A percentile compares a stretch with the other conserved stretches of the same genome.
phyloP scores from a whole-genome alignment of 108 stramenopile genomes.

The Fistulifera solaris region DNA sequence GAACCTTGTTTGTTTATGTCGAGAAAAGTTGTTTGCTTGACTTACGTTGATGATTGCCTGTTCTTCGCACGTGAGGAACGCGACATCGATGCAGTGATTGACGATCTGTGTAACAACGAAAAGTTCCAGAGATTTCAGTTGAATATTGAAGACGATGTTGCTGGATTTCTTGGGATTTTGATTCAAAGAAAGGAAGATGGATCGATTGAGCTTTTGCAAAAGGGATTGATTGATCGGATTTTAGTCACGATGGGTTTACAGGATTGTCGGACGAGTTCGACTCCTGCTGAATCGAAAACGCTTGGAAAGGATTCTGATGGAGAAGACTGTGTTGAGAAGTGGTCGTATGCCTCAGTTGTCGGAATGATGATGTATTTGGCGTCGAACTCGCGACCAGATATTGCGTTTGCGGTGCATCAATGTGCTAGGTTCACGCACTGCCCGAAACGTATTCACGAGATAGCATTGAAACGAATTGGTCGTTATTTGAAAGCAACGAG shows the following conservation, averaged over 20 bases:
- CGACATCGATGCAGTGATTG: slow-evolving; percentile 6
- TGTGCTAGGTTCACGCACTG: slow-evolving; percentile 13
- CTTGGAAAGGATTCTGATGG: slow-evolving; percentile 11
- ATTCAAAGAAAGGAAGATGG: background rate
- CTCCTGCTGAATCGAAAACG: slow-evolving; percentile 3
- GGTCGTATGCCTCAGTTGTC: slow-evolving; percentile 25
- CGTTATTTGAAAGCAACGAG: slow-evolving; percentile 11
- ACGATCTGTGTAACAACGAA: slow-evolving; percentile 1
- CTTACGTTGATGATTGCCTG: slow-evolving; percentile 35
- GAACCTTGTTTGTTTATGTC: slow-evolving; percentile 42
- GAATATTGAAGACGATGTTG: slow-evolving; percentile 1
- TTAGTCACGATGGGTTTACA: slow-evolving; percentile 21
- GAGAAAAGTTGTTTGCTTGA: slow-evolving; percentile 14
- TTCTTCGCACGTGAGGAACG: background rate
- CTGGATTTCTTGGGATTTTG: slow-evolving; percentile 4
- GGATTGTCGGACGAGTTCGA: background rate
- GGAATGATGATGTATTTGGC: slow-evolving; percentile 44
- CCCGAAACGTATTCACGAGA: slow-evolving; percentile 11
- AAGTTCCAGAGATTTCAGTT: slow-evolving; percentile 8
- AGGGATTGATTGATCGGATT: slow-evolving; percentile 23
- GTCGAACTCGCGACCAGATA: slow-evolving; percentile 10
- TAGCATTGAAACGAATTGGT: slow-evolving; percentile 11
- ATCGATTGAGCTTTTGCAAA: slow-evolving; percentile 24
- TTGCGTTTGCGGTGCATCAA: slow-evolving; percentile 10
- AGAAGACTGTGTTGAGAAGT: slow-evolving; percentile 1